Conservation (phyloP, 768 basidiomycete genomes). For the Lactarius sanguifluus region DNA sequence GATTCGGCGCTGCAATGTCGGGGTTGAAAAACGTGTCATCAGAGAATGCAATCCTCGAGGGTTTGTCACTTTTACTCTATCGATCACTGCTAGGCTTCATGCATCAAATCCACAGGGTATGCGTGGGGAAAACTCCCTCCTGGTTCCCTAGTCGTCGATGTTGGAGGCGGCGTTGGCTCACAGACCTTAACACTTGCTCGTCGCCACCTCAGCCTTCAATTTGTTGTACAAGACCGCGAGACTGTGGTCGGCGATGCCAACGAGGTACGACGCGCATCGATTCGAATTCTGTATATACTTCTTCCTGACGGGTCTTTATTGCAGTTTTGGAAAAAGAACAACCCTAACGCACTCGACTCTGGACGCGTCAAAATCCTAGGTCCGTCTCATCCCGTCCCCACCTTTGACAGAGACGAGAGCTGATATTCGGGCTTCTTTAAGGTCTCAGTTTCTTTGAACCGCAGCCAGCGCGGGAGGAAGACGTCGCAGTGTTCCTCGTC, state of each 20-base stretch:
- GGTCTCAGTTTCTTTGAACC: background rate
- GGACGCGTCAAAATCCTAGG: background rate
- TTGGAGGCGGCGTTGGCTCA: background rate
- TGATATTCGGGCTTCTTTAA: background rate
- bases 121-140: background rate
- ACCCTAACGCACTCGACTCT: background rate
- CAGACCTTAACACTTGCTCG: background rate
- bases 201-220: background rate
- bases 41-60: conserved; percentile 1
- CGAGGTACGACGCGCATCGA: background rate
- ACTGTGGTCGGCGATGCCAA: background rate
- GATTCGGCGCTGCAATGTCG: conserved; percentile 34
- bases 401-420: background rate
- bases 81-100: background rate
- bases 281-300: background rate
- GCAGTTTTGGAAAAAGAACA: background rate
- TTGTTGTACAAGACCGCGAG: background rate
- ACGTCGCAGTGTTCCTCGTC: background rate
- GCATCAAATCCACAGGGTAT: background rate
- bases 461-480: background rate
- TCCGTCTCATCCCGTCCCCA: background rate
- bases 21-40: conserved; percentile 26
- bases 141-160: background rate
- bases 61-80: background rate
- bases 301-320: background rate